Evolutionary conservation across 345 rosid genomes (phyloP).

Genomic region (Acer saccharum): DNA sequence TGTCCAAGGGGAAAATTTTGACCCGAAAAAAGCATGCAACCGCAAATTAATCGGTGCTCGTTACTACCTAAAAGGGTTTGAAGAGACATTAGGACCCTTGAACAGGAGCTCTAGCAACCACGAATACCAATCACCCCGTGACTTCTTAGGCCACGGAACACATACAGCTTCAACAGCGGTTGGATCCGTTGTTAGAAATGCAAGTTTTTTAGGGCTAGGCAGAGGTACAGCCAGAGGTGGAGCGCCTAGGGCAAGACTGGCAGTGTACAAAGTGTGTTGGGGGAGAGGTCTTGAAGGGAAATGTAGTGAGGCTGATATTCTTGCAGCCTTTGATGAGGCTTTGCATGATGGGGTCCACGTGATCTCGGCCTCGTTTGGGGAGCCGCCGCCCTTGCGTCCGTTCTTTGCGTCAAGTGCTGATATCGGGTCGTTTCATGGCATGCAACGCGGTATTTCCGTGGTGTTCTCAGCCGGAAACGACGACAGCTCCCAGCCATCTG

Average conservation of each 20-base stretch:
- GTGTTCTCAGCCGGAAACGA: slow-evolving; percentile 64
- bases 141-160: slow-evolving; percentile 63
- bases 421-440: slow-evolving; percentile 60
- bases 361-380: slow-evolving; percentile 58
- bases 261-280: slow-evolving; percentile 66
- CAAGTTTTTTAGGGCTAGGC: slow-evolving; percentile 39
- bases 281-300: slow-evolving; percentile 24
- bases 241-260: slow-evolving; percentile 60
- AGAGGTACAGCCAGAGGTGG: slow-evolving; percentile 63
- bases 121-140: slow-evolving; percentile 62
- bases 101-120: slow-evolving; percentile 24
- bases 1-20: slow-evolving; percentile 50
- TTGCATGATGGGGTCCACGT: slow-evolving; percentile 50
- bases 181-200: slow-evolving; percentile 45
- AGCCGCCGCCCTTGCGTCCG: slow-evolving; percentile 46
- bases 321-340: slow-evolving; percentile 63
- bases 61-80: slow-evolving; percentile 57
- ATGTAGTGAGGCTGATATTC: slow-evolving; percentile 55
- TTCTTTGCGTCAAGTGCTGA: slow-evolving; percentile 37
- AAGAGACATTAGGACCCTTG: slow-evolving; percentile 37
- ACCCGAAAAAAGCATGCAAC: slow-evolving; percentile 56
- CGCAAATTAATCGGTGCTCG: slow-evolving; percentile 71
- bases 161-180: slow-evolving; percentile 68
- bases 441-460: slow-evolving; percentile 53
- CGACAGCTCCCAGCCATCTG: slow-evolving; percentile 41